Evolutionary conservation across 2,329 filamentous ascomycete genomes (phyloP).

Genomic region (Sporothrix humicola): DNA sequence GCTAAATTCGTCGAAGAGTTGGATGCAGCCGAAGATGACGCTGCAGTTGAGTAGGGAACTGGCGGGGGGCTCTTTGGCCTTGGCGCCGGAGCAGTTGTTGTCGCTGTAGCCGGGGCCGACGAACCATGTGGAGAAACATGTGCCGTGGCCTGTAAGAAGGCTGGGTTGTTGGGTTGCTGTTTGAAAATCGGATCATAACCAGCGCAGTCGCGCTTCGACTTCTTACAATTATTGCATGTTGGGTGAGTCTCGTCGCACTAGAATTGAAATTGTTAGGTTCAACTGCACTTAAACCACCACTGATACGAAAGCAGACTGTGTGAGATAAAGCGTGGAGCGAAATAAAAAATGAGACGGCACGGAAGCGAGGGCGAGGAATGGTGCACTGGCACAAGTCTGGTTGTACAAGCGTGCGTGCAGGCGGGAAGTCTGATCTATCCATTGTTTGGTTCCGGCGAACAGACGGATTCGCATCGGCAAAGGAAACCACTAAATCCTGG

Average conservation of each 20-base stretch:
- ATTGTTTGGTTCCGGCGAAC: slow-evolving; percentile 17
- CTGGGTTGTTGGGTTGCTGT: slow-evolving; percentile 57
- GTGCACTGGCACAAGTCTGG: neutral
- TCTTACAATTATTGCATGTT: slow-evolving; percentile 86
- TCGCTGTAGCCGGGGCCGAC: neutral
- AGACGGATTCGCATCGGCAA: neutral
- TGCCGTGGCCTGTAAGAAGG: slow-evolving; percentile 24
- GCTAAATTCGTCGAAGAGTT: slow-evolving; percentile 14
- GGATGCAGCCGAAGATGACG: neutral
- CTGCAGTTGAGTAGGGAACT: neutral
- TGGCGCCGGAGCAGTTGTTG: neutral
- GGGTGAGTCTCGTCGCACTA: slow-evolving; percentile 97
- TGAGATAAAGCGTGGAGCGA: neutral
- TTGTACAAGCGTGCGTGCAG: slow-evolving; percentile 1
- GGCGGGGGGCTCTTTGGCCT: slow-evolving; percentile 3
- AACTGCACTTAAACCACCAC: neutral
- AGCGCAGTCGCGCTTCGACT: slow-evolving; percentile 84
- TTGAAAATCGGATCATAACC: slow-evolving; percentile 90
- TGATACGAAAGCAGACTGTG: too few relatives aligned
- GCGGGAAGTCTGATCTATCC: neutral
- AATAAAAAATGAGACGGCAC: neutral
- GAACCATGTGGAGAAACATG: neutral
- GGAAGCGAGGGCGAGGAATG: neutral
- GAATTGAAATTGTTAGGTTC: slow-evolving; percentile 40
- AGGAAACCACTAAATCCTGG: neutral